Conservation (phyloP, 345 rosid genomes). For the Aquilaria yunnanensis region DNA sequence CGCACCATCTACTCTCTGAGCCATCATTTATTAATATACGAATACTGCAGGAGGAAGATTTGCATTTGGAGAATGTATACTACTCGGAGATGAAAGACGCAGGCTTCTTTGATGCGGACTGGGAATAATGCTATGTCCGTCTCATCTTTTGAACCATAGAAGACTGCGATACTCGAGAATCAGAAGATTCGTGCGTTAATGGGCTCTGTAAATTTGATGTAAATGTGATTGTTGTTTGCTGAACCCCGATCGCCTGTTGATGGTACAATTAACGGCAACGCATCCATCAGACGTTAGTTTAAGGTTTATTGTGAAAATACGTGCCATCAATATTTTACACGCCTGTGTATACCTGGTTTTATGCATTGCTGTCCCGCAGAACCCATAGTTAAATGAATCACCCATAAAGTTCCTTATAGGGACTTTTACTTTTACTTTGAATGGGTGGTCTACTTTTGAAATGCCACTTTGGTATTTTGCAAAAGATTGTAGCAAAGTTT, state of each 20-base stretch:
- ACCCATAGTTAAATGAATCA: background rate
- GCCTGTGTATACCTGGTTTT: background rate
- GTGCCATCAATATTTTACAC: background rate
- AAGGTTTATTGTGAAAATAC: no score
- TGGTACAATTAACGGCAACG: no score
- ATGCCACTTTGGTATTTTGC: no score
- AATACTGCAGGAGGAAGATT: slow-evolving; percentile 63
- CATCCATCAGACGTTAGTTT: no score
- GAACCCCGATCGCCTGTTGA: background rate
- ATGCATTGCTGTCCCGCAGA: background rate
- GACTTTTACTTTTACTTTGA: no score
- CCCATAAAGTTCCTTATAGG: background rate
- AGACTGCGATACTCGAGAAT: background rate
- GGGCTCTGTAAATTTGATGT: slow-evolving; percentile 19
- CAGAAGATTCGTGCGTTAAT: background rate
- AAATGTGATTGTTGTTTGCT: background rate
- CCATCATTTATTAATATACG: slow-evolving; percentile 3
- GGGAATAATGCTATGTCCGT: slow-evolving; percentile 40
- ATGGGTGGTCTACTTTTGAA: no score
- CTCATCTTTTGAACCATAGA: background rate
- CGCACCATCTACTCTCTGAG: background rate
- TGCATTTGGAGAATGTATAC: slow-evolving; percentile 73
- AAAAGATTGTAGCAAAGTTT: no score
- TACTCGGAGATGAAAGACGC: slow-evolving; percentile 98
- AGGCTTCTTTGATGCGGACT: slow-evolving; percentile 80